These are phyloP conservation scores for Phenoliferia sp. DNA, from an alignment of 1,284 basidiomycete species.

Conservation along the genomic window DNA sequence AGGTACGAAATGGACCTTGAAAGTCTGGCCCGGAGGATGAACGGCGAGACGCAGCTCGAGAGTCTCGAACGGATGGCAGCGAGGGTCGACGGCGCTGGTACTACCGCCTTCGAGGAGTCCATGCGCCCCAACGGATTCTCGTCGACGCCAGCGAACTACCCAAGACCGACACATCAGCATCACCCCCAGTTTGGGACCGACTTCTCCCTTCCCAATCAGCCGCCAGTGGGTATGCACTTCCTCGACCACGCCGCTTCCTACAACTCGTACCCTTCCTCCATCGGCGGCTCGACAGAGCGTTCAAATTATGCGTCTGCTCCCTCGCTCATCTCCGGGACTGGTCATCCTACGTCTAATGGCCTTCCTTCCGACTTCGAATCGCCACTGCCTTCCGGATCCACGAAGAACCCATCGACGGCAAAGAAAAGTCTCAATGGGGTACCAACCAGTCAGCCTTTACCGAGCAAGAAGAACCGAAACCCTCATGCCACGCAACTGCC, in stretches of 20 bases:
- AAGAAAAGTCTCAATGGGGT: neutral
- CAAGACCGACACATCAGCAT: neutral
- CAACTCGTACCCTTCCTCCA: neutral
- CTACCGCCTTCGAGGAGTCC: neutral
- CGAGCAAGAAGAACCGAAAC: constrained; percentile 31
- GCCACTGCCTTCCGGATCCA: neutral
- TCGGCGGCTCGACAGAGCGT: neutral
- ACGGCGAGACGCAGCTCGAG: neutral
- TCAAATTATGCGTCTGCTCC: no score
- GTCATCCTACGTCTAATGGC: neutral
- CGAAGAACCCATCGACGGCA: neutral
- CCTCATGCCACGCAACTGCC: constrained; percentile 32
- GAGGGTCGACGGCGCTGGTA: neutral
- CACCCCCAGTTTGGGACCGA: neutral
- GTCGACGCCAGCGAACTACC: neutral
- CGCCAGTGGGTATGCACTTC: neutral
- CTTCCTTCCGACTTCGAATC: neutral
- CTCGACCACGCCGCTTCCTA: neutral
- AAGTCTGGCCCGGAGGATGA: constrained; percentile 14
- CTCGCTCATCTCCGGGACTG: no score
- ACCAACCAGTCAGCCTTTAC: neutral
- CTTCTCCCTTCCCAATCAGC: neutral
- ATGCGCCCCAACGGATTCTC: no score
- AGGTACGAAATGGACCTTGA: constrained; percentile 18
- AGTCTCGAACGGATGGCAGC: neutral